phyloP scores from a whole-genome alignment of 1,284 basidiomycete species.

The Cutaneotrichosporon cutaneum region DNA sequence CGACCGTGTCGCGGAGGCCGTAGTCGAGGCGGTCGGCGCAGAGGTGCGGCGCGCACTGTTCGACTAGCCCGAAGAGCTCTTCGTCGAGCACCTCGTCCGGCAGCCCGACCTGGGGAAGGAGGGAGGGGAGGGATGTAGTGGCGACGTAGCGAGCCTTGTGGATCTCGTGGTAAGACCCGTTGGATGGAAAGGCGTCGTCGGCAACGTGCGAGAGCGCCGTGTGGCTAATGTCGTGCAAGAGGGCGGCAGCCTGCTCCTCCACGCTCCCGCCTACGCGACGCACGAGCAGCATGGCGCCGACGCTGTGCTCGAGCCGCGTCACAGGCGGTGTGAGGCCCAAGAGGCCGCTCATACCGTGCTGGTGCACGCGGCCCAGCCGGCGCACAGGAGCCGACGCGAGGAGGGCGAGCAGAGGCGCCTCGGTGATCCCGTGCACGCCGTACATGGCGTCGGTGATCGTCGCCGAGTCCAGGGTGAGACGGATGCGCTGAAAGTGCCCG shows the following conservation, averaged over 20 bases:
- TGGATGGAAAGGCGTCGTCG: slow-evolving; percentile 13
- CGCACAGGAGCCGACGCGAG: slow-evolving; percentile 8
- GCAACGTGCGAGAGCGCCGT: slow-evolving; percentile 21
- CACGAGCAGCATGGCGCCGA: slow-evolving; percentile 25
- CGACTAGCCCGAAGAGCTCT: slow-evolving; percentile 21
- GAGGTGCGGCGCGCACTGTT: slow-evolving; percentile 18
- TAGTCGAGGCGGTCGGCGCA: slow-evolving; percentile 27
- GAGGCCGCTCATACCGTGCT: slow-evolving; percentile 24
- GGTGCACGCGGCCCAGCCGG: slow-evolving; percentile 17
- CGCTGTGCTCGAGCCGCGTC: slow-evolving; percentile 22
- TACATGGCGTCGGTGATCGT: slow-evolving; percentile 18
- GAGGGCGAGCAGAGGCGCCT: slow-evolving; percentile 16
- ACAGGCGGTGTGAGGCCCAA: slow-evolving; percentile 18
- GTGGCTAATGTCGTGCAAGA: slow-evolving; percentile 24
- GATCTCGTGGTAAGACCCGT: slow-evolving; percentile 18
- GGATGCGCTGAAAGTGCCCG: not conserved
- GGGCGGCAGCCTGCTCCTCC: slow-evolving; percentile 21
- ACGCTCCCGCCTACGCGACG: slow-evolving; percentile 17
- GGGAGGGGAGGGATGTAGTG: slow-evolving; percentile 11
- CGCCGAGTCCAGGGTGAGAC: not conserved
- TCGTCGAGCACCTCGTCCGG: slow-evolving; percentile 15
- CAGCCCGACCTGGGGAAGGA: slow-evolving; percentile 3
- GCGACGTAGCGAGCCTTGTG: slow-evolving; percentile 22
- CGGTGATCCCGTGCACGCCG: slow-evolving; percentile 15
- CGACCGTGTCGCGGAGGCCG: slow-evolving; percentile 23